Base-by-base conservation (phyloP, 495 filamentous ascomycete genomes). In the Durotheca rogersii region DNA sequence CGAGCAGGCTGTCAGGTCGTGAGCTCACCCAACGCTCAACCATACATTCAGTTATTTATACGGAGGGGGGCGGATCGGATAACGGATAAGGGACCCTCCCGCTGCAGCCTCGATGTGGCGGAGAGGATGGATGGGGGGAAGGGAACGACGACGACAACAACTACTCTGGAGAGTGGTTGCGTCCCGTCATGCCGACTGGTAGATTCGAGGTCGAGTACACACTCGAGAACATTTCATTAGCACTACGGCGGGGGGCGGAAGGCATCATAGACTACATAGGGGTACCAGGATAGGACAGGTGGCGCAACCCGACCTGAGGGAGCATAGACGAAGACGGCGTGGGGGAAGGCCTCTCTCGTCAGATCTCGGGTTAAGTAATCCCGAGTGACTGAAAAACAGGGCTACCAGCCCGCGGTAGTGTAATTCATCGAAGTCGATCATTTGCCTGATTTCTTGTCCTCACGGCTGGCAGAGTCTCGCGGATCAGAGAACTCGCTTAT, bases 1-100 rank as follows among this genome's bases (percentile, higher is more conserved):
- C 23, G 23, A 27, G 23, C 23, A 66, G 9, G 71, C 61, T 34
- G 68, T 70, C 11, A 68, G 77, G 56, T 25, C 56, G 4, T 60
- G 47, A 43, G 17, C 16, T 35, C 23, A 27, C n/a, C n/a, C n/a
- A n/a, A n/a, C n/a, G n/a, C n/a, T n/a, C n/a, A n/a, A n/a, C n/a
- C n/a, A n/a, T n/a, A n/a, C n/a, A n/a, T n/a, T n/a, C n/a, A n/a
- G n/a, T n/a, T n/a, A n/a, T n/a, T n/a, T n/a, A n/a, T n/a, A n/a
- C n/a, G n/a, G n/a, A n/a, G n/a, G n/a, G n/a, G n/a, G n/a, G n/a
- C n/a, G n/a, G n/a, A n/a, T n/a, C n/a, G n/a, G n/a, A n/a, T n/a
- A n/a, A n/a, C n/a, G n/a, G n/a, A n/a, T n/a, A n/a, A n/a, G n/a
- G n/a, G n/a, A n/a, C n/a, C n/a, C n/a, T n/a, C n/a, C n/a, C n/a